A percentile compares a stretch with the other conserved stretches of the same genome.
phyloP scores from a whole-genome alignment of 345 rosid genomes.

The Melaleuca alternifolia region DNA sequence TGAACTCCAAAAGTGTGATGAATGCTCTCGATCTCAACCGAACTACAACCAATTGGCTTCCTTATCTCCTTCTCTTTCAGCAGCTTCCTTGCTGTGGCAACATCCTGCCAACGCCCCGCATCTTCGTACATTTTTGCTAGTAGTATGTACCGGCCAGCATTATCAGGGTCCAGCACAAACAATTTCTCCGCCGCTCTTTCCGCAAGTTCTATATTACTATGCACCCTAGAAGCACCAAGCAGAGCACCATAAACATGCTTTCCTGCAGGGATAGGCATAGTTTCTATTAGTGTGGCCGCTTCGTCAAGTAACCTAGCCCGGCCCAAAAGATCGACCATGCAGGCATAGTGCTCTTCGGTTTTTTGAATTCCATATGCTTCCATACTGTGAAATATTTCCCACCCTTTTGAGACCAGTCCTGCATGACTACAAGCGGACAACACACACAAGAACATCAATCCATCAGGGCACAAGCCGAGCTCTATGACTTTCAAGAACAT shows the following conservation, averaged over 20 bases:
- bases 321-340: slow-evolving; percentile 2
- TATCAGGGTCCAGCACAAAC: neutral
- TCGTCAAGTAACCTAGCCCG: neutral
- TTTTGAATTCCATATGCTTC: neutral
- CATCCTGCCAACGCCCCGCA: neutral
- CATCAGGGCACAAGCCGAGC: neutral
- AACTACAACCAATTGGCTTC: neutral
- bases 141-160: neutral
- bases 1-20: slow-evolving; percentile 1
- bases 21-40: neutral
- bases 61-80: neutral
- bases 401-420: neutral
- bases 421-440: slow-evolving; percentile 1
- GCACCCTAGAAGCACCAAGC: slow-evolving; percentile 3
- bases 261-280: neutral
- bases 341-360: slow-evolving; percentile 2
- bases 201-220: neutral
- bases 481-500: neutral
- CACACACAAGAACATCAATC: neutral
- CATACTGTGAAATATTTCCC: neutral
- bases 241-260: slow-evolving; percentile 2
- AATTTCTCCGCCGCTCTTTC: neutral
- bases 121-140: slow-evolving; percentile 1
- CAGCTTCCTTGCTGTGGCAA: neutral
- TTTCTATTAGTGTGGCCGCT: neutral